phyloP scores from a whole-genome alignment of 768 basidiomycete genomes.

The Tricholoma saponaceum region DNA sequence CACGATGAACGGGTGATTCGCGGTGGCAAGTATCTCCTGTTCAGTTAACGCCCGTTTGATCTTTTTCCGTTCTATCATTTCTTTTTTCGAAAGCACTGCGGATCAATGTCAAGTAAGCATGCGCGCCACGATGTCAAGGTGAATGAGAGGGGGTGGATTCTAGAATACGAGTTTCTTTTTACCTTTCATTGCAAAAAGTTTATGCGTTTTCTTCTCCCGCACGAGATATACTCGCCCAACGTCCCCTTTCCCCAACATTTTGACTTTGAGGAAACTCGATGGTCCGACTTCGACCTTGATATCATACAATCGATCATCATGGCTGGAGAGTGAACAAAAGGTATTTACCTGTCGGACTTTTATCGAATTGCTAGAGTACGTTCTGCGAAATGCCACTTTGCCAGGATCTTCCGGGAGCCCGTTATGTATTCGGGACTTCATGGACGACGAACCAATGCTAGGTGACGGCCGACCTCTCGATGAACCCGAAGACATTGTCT shows the following conservation, averaged over 20 bases:
- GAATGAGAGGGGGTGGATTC: slow-evolving; percentile 2
- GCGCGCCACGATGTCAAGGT: slow-evolving; percentile 26
- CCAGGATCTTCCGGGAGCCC: slow-evolving; percentile 47
- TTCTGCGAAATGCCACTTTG: slow-evolving; percentile 80
- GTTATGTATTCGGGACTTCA: slow-evolving; percentile 43
- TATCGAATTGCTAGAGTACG: slow-evolving; percentile 97
- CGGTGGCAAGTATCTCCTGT: slow-evolving; percentile 97
- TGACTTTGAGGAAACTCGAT: slow-evolving; percentile 92
- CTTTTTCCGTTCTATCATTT: slow-evolving; percentile 99
- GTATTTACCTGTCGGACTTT: slow-evolving; percentile 78
- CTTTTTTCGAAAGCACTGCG: slow-evolving; percentile 94
- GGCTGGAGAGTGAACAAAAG: slow-evolving; percentile 2
- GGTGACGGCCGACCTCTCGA: slow-evolving; percentile 51
- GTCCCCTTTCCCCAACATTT: slow-evolving; percentile 97
- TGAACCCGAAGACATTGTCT: slow-evolving; percentile 75
- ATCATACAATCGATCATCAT: slow-evolving; percentile 8
- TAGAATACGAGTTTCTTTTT: slow-evolving; percentile 27
- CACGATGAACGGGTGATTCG: slow-evolving; percentile 99
- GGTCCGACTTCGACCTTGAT: slow-evolving; percentile 91
- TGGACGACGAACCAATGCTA: slow-evolving; percentile 30
- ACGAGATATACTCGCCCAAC: slow-evolving; percentile 99
- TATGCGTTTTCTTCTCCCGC: slow-evolving; percentile 94
- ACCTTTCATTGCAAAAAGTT: slow-evolving; percentile 99
- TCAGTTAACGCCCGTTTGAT: slow-evolving; percentile 98
- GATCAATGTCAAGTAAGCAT: slow-evolving; percentile 33